Evolutionary conservation across 371 early-diverging fungal species (phyloP).

Genomic region (Haplosporangium sp.): DNA sequence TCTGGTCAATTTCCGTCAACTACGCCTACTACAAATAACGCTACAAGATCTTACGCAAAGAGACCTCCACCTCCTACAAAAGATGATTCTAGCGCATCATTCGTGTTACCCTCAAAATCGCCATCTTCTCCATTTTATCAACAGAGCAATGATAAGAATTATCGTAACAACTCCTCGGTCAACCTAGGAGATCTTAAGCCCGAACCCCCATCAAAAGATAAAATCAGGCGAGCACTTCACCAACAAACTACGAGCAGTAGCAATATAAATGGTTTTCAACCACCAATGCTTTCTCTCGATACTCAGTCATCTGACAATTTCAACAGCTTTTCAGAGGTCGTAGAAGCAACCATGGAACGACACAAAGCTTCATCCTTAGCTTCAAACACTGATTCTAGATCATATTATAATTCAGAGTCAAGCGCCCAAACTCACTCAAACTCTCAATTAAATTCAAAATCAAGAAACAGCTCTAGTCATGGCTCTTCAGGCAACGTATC

Average conservation of each 20-base stretch:
- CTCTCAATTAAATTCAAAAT: neutral
- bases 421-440: neutral
- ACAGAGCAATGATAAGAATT: neutral
- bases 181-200: constrained; percentile 21
- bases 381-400: constrained; percentile 6
- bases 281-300: constrained; percentile 29
- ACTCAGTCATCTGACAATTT: constrained; percentile 13
- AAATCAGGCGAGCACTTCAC: constrained; percentile 3
- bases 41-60: constrained; percentile 22
- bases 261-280: constrained; percentile 6
- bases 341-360: constrained; percentile 21
- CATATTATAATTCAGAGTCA: neutral
- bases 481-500: constrained; percentile 3
- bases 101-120: neutral
- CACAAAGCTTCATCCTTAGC: constrained; percentile 11
- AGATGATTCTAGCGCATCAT: neutral
- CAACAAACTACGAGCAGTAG: constrained; percentile 1
- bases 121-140: constrained; percentile 5
- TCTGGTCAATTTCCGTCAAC: neutral
- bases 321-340: constrained; percentile 21
- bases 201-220: constrained; percentile 40
- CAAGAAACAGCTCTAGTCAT: constrained; percentile 22
- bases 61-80: constrained; percentile 35
- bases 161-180: constrained; percentile 3
- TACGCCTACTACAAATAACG: neutral